These are phyloP conservation scores for Eremothecium sinecaudum DNA, from an alignment of 1,139 yeast genomes.

Conservation along the genomic window DNA sequence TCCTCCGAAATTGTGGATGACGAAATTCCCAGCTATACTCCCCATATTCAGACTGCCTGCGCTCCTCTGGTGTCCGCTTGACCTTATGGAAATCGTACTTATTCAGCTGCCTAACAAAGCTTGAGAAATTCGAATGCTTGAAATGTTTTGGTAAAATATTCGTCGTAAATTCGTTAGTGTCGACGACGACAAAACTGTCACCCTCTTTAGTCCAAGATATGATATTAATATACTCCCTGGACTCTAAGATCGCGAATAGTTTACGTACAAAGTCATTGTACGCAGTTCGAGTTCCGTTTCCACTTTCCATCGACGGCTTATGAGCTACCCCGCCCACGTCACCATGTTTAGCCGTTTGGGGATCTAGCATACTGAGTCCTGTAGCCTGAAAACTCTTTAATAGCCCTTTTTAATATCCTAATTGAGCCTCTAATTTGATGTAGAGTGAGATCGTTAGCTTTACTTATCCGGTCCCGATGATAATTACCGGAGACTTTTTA, in stretches of 20 bases:
- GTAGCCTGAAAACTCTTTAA: no score
- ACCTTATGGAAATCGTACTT: slow-evolving; percentile 99
- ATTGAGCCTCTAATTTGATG: no score
- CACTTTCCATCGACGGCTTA: no score
- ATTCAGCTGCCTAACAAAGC: slow-evolving; percentile 89
- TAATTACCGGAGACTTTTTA: no score
- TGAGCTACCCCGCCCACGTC: no score
- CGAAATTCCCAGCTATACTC: slow-evolving; percentile 91
- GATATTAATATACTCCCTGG: slow-evolving; percentile 57
- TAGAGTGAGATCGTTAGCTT: no score
- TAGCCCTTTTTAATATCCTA: no score
- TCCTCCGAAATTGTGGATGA: slow-evolving; percentile 75
- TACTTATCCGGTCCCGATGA: no score
- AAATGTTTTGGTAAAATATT: slow-evolving; percentile 79
- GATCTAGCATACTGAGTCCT: no score
- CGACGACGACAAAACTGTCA: slow-evolving; percentile 78
- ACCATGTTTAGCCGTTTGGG: no score
- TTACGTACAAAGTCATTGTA: slow-evolving; percentile 72
- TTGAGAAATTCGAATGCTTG: slow-evolving; percentile 89
- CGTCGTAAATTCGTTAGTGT: slow-evolving; percentile 82
- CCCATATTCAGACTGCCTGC: slow-evolving; percentile 49
- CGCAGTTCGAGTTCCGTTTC: slow-evolving; percentile 27
- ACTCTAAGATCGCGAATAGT: slow-evolving; percentile 75
- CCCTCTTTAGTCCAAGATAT: slow-evolving; percentile 82
- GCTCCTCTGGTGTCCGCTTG: slow-evolving; percentile 38